A percentile compares a stretch with the other conserved stretches of the same genome.
Conservation (phyloP, 2,329 filamentous ascomycete genomes). For the Aspergillus glaucus region DNA sequence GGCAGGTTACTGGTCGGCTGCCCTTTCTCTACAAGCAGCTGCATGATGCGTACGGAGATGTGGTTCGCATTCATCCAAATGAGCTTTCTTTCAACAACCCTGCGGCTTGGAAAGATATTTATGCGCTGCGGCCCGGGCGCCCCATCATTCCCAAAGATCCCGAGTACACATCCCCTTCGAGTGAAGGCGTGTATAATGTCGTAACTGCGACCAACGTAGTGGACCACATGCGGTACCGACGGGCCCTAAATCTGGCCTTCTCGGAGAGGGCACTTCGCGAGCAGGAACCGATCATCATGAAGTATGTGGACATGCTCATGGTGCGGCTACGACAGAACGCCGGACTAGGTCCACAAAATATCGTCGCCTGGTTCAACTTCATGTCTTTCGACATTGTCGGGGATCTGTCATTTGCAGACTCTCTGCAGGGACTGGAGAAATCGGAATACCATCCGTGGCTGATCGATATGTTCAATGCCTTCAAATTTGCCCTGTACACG, state of each 20-base stretch:
- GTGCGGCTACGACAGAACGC: conserved; percentile 15
- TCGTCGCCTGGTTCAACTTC: conserved; percentile 26
- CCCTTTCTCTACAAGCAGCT: conserved; percentile 7
- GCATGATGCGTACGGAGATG: conserved; percentile 22
- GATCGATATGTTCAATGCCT: no score
- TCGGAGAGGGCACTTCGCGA: conserved; percentile 33
- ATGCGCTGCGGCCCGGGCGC: conserved; percentile 13
- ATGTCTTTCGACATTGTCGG: conserved; percentile 29
- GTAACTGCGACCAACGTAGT: no score
- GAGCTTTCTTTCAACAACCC: conserved; percentile 20
- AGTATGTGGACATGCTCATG: conserved; percentile 28
- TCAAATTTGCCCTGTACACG: no score
- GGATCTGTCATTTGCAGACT: conserved; percentile 26
- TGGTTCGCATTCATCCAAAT: conserved; percentile 24
- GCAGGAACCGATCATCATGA: conserved; percentile 27
- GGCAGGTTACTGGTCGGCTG: conserved; percentile 7
- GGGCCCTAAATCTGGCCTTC: conserved; percentile 31
- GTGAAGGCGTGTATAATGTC: conserved; percentile 2
- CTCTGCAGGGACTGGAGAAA: conserved; percentile 24
- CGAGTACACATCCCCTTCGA: background rate
- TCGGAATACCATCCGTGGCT: conserved; percentile 17
- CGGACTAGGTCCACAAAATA: conserved; percentile 1
- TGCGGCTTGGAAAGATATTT: conserved; percentile 24
- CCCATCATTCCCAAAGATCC: conserved; percentile 1
- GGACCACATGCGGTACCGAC: conserved; percentile 17